phyloP scores from a whole-genome alignment of 805 yeast species.

The Limtongia smithiae region DNA sequence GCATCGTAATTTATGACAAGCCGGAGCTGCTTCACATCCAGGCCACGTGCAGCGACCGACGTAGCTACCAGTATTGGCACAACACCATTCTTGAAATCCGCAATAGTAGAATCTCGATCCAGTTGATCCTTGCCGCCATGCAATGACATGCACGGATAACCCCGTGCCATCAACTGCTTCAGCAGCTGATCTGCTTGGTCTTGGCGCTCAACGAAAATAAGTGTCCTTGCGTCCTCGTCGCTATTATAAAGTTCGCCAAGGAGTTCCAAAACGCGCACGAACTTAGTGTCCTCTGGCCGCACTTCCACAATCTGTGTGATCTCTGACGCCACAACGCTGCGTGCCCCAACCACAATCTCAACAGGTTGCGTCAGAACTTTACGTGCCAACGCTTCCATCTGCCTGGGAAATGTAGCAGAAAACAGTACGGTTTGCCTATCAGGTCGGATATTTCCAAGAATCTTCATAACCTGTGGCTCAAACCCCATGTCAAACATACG shows the following conservation, averaged over 20 bases:
- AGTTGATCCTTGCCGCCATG: constrained; percentile 92
- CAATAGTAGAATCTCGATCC: constrained; percentile 72
- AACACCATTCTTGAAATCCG: constrained; percentile 60
- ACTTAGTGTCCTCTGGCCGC: constrained; percentile 54
- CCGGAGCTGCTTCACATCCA: constrained; percentile 83
- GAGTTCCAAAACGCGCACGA: constrained; percentile 50
- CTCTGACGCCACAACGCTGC: constrained; percentile 75
- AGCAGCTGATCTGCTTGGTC: constrained; percentile 74
- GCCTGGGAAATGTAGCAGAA: constrained; percentile 84
- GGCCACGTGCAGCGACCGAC: constrained; percentile 90
- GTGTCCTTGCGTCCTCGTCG: constrained; percentile 43
- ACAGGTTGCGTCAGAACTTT: constrained; percentile 61
- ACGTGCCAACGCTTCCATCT: constrained; percentile 71
- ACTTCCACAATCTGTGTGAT: constrained; percentile 70
- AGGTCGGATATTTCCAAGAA: constrained; percentile 70
- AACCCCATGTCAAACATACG: constrained; percentile 96
- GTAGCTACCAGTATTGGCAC: constrained; percentile 75
- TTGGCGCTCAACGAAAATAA: constrained; percentile 86
- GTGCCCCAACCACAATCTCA: constrained; percentile 74
- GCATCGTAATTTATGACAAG: constrained; percentile 79
- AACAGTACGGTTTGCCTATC: constrained; percentile 86
- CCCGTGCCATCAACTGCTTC: constrained; percentile 49
- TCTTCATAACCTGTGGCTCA: constrained; percentile 88
- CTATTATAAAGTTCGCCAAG: constrained; percentile 46
- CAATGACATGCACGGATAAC: constrained; percentile 61